These are phyloP conservation scores for Pleurotus sapidus DNA, from an alignment of 768 basidiomycete species.

Conservation along the genomic window DNA sequence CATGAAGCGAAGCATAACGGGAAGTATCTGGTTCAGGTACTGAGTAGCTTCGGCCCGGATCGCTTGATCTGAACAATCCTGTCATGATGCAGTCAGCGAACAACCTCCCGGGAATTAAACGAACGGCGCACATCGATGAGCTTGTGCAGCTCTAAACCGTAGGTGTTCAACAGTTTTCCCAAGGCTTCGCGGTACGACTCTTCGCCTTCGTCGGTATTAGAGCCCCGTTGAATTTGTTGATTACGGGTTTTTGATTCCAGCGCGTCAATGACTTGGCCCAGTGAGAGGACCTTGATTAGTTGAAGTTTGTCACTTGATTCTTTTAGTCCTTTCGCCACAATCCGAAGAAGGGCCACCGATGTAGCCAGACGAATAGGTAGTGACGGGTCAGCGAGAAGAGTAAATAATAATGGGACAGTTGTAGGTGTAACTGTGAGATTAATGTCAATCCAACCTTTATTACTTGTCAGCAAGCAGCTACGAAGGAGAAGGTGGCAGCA, in stretches of 20 bases:
- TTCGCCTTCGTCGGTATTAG: slow-evolving; percentile 79
- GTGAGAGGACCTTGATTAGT: slow-evolving; percentile 83
- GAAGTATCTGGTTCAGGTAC: slow-evolving; percentile 66
- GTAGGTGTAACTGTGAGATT: slow-evolving; percentile 91
- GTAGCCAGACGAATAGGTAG: slow-evolving; percentile 82
- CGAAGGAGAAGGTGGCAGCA: slow-evolving; percentile 28
- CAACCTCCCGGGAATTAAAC: slow-evolving; percentile 15
- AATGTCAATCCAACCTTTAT: slow-evolving; percentile 94
- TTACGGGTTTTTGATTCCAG: slow-evolving; percentile 74
- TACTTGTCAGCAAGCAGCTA: neutral
- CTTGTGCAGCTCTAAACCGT: slow-evolving; percentile 82
- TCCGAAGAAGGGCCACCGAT: slow-evolving; percentile 73
- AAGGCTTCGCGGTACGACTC: slow-evolving; percentile 88
- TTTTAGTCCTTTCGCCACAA: slow-evolving; percentile 92
- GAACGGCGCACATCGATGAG: slow-evolving; percentile 66
- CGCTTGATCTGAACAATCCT: slow-evolving; percentile 63
- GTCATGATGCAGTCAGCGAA: slow-evolving; percentile 4
- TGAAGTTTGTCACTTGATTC: slow-evolving; percentile 88
- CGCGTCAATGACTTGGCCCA: slow-evolving; percentile 78
- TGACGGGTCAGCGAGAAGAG: slow-evolving; percentile 73
- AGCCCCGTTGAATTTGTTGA: slow-evolving; percentile 64
- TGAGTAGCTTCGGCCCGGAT: slow-evolving; percentile 61
- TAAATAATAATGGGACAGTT: slow-evolving; percentile 83
- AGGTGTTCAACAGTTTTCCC: slow-evolving; percentile 76
- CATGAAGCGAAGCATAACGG: slow-evolving; percentile 84